Base-by-base conservation (phyloP, 164 flowering plant genomes). In the Warburgia ugandensis region DNA sequence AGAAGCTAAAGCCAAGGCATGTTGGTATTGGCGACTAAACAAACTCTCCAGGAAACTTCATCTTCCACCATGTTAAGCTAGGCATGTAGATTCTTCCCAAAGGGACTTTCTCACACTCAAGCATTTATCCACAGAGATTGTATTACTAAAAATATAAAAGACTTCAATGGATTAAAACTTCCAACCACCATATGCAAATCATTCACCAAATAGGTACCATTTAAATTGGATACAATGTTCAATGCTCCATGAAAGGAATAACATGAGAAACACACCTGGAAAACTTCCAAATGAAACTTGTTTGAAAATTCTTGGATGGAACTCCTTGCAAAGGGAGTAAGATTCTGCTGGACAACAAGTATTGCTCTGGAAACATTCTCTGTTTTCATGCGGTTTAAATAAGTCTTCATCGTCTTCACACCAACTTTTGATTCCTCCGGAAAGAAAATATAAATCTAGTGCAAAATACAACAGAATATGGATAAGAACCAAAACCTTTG, bases 371-470 rank as follows among this genome's bases (percentile, higher is more conserved):
- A 66, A 21, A 92, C 96, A 54, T 79, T 76, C 61, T 86, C 95
- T 0, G 79, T 55, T 45, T 86, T 79, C 97, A 92, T 92, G 17
- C 82, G 81, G 26, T 74, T 70, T 5, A 71, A 73, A 36, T 73
- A 88, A 7, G 83, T 76, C 79, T 79, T 92, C 70, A 92, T 68
- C 5, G 80, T 76, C 77, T 80, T 81, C 3, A 92, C 94, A 6
- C 99, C 97, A 33, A 92, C 94, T 72, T 83, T 88, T 9, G 31
- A 31, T 33, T 86, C 94, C 52, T 88, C 95, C 0, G 96, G 89
- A 47, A 81, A 92, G 72, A 92, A 86, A 13, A 84, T 77, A 74
- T 71, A 86, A n/a, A 88, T 75, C 95, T 92, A 70, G 36, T 20
- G 49, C 58, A 59, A 4, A 59, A 55, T 1, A 27, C 19, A 36